Base-by-base conservation (phyloP, 805 yeast genomes). In the Pichia scutulata region DNA sequence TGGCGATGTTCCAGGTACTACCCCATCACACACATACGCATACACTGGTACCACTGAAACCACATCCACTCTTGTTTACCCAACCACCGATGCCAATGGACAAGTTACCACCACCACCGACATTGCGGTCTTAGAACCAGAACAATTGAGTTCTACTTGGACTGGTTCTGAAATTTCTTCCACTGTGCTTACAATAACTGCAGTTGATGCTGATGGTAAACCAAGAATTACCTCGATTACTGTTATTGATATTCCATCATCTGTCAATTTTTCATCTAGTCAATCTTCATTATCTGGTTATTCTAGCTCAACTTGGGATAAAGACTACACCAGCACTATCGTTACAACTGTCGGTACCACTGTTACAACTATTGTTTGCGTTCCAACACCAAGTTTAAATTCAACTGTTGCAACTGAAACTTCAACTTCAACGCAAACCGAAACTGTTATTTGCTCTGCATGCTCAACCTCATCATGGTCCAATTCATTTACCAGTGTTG, bases 301-400 rank as follows among this genome's bases (percentile, higher is more conserved):
- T 33, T 33, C 37, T 39, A 42, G 37, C 5, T 42, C 46, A 16
- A 33, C 41, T 9, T 44, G 47, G 47, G 9, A 33, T 16, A 33
- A 33, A 6, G 21, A 26, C 6, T 44, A 23, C 33, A 26, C 47
- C 10, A 23, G 26, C 5, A 44, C 47, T 9, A 18, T 19, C 25
- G 30, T 37, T 23, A 36, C 41, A 8, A 24, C 41, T n/a, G 26
- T 44, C 5, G 19, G 24, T n/a, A 40, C 37, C 7, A 23, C 30
- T 7, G 47, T 19, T 6, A 44, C 47, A 13, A 23, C 41, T n/a
- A 16, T 44, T 23, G 47, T 44, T 44, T 44, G 23, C n/a, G 47
- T 44, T 36, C 47, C 47, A 16, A 9, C 36, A 14, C 13, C 36
- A 14, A 30, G 7, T 30, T 3, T 30, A 16, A 30, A 14, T 9